Evolutionary conservation across 352 stramenopile genomes (phyloP).

Genomic region (Phytopythium kandeliae): DNA sequence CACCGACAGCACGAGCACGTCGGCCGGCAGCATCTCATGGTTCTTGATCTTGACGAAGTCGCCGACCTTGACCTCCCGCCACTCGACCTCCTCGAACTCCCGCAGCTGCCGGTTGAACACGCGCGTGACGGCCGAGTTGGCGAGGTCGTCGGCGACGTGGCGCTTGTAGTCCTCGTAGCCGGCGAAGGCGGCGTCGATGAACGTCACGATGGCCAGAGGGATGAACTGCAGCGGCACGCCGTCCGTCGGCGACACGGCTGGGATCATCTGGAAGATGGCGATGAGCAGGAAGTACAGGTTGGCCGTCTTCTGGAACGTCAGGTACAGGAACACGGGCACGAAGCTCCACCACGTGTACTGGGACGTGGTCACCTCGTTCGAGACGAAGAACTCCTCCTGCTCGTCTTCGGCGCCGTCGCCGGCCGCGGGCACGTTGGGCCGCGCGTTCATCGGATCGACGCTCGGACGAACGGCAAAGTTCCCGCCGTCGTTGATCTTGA

Average conservation of each 20-base stretch:
- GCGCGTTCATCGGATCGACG: not conserved
- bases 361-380: slow-evolving; percentile 81
- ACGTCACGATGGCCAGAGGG: slow-evolving; percentile 71
- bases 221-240: slow-evolving; percentile 82
- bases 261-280: slow-evolving; percentile 87
- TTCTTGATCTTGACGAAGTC: slow-evolving; percentile 83
- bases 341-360: slow-evolving; percentile 90
- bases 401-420: slow-evolving; percentile 10
- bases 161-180: slow-evolving; percentile 84
- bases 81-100: slow-evolving; percentile 82
- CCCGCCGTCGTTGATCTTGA: slow-evolving; percentile 66
- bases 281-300: slow-evolving; percentile 88
- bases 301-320: slow-evolving; percentile 85
- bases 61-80: slow-evolving; percentile 75
- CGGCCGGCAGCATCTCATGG: slow-evolving; percentile 73
- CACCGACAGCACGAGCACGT: slow-evolving; percentile 77
- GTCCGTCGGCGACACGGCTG: slow-evolving; percentile 70
- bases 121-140: slow-evolving; percentile 59
- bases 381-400: slow-evolving; percentile 39
- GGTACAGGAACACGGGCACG: slow-evolving; percentile 79
- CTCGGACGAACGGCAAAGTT: slow-evolving; percentile 18
- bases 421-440: slow-evolving; percentile 3
- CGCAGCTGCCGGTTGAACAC: slow-evolving; percentile 74
- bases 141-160: slow-evolving; percentile 66
- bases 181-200: slow-evolving; percentile 82